Evolutionary conservation across 2,329 filamentous ascomycete species (phyloP).

Genomic region (Aspergillus versicolor): DNA sequence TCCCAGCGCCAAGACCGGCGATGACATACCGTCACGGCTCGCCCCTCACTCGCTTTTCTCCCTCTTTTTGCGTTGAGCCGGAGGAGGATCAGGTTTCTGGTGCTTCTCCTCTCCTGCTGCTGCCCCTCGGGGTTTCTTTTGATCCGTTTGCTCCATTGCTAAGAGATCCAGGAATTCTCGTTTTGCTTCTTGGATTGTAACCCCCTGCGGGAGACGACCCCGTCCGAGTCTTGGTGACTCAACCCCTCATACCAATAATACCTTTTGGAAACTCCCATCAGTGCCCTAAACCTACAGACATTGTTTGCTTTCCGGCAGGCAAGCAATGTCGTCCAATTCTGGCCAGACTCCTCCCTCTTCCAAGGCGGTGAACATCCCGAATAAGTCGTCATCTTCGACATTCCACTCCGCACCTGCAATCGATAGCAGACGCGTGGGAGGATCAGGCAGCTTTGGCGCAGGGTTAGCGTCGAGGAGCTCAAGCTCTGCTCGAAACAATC

Average conservation of each 20-base stretch:
- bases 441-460: slow-evolving; percentile 42
- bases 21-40: slow-evolving; percentile 22
- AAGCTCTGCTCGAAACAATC: slow-evolving; percentile 63
- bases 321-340: slow-evolving; percentile 44
- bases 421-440: slow-evolving; percentile 41
- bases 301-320: neutral
- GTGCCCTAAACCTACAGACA: neutral
- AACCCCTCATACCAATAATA: slow-evolving; percentile 25
- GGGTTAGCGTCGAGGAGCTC: slow-evolving; percentile 38
- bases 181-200: neutral
- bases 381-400: slow-evolving; percentile 32
- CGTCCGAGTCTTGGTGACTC: neutral
- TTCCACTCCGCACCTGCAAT: slow-evolving; percentile 31
- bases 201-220: neutral
- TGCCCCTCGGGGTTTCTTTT: slow-evolving; percentile 17
- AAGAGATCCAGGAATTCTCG: neutral
- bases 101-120: slow-evolving; percentile 19
- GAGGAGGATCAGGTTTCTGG: slow-evolving; percentile 21
- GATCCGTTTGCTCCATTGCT: neutral
- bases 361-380: slow-evolving; percentile 40
- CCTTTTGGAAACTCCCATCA: neutral
- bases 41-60: slow-evolving; percentile 15
- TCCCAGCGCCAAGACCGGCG: slow-evolving; percentile 20
- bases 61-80: slow-evolving; percentile 8
- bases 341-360: slow-evolving; percentile 36